Percentiles rank a stretch among this genome's conserved stretches.
Conservation (phyloP, 2,329 filamentous ascomycete species). For the Paracoccidioides lutzii region DNA sequence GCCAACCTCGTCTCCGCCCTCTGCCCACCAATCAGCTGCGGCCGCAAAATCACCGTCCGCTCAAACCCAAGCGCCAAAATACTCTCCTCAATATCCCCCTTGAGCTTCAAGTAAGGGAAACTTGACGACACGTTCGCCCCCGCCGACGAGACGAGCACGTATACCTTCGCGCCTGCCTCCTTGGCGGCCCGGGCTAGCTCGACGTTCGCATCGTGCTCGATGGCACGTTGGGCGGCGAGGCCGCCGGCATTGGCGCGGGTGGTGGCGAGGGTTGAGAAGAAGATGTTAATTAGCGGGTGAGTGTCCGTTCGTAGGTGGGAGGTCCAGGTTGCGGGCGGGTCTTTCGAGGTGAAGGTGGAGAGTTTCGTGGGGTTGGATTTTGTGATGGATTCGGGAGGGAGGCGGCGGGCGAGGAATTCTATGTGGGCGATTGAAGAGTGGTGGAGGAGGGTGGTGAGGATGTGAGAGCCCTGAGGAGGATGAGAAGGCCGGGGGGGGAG, state of each 20-base stretch:
- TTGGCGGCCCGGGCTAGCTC: slow-evolving; percentile 64
- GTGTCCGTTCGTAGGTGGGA: slow-evolving; percentile 42
- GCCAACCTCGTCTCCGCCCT: slow-evolving; percentile 48
- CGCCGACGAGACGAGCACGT: slow-evolving; percentile 58
- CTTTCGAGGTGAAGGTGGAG: slow-evolving; percentile 51
- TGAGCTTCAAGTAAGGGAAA: slow-evolving; percentile 56
- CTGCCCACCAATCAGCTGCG: slow-evolving; percentile 62
- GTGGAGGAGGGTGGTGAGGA: slow-evolving; percentile 46
- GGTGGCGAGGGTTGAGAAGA: slow-evolving; percentile 70
- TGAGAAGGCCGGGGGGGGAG: too few relatives aligned
- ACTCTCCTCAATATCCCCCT: slow-evolving; percentile 71
- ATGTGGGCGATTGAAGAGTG: slow-evolving; percentile 28
- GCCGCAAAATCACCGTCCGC: slow-evolving; percentile 58
- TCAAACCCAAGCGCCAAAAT: slow-evolving; percentile 63
- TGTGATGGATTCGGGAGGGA: slow-evolving; percentile 31
- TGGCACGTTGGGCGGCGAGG: slow-evolving; percentile 67
- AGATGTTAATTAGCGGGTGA: slow-evolving; percentile 43
- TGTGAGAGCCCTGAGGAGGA: slow-evolving; percentile 50
- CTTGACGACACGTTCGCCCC: slow-evolving; percentile 40
- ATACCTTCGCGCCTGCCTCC: slow-evolving; percentile 56
- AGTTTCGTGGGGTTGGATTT: slow-evolving; percentile 51
- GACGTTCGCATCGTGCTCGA: slow-evolving; percentile 78
- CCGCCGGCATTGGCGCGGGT: slow-evolving; percentile 63
- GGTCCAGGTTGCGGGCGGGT: slow-evolving; percentile 53
- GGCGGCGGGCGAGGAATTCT: slow-evolving; percentile 35